These are phyloP conservation scores for Mucor mucedo DNA, from an alignment of 371 early-diverging fungal species.

Conservation along the genomic window DNA sequence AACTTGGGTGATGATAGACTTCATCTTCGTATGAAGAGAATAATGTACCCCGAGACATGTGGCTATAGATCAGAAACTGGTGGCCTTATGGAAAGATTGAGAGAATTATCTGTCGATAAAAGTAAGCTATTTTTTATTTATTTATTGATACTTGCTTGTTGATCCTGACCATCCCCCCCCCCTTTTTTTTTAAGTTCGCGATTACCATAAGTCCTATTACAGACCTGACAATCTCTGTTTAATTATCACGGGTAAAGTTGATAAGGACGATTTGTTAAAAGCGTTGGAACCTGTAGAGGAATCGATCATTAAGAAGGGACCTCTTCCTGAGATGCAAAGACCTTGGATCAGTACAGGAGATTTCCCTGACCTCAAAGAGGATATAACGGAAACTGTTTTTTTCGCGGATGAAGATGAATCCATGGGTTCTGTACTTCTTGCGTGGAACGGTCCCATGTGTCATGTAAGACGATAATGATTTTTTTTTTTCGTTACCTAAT, in stretches of 20 bases:
- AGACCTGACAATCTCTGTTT: slow-evolving; percentile 74
- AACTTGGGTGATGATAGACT: slow-evolving; percentile 51
- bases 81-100: slow-evolving; percentile 70
- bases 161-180: too few species aligned
- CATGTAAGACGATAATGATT: neutral
- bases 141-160: neutral
- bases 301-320: slow-evolving; percentile 63
- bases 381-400: slow-evolving; percentile 56
- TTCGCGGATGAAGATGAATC: slow-evolving; percentile 78
- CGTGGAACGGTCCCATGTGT: slow-evolving; percentile 65
- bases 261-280: slow-evolving; percentile 52
- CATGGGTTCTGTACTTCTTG: slow-evolving; percentile 64
- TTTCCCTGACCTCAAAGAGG: slow-evolving; percentile 54
- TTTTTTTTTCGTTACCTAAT: neutral
- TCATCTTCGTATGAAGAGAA: slow-evolving; percentile 56
- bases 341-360: slow-evolving; percentile 69
- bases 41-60: slow-evolving; percentile 66
- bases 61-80: slow-evolving; percentile 75
- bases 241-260: slow-evolving; percentile 65
- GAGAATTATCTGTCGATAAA: slow-evolving; percentile 66
- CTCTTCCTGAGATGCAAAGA: slow-evolving; percentile 59
- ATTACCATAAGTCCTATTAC: slow-evolving; percentile 68
- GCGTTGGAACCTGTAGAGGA: slow-evolving; percentile 63
- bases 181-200: slow-evolving; percentile 45
- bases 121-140: slow-evolving; percentile 41